A percentile compares a stretch with the other conserved stretches of the same genome.
phyloP scores from a whole-genome alignment of 768 basidiomycete species.

The Suillus bovinus region DNA sequence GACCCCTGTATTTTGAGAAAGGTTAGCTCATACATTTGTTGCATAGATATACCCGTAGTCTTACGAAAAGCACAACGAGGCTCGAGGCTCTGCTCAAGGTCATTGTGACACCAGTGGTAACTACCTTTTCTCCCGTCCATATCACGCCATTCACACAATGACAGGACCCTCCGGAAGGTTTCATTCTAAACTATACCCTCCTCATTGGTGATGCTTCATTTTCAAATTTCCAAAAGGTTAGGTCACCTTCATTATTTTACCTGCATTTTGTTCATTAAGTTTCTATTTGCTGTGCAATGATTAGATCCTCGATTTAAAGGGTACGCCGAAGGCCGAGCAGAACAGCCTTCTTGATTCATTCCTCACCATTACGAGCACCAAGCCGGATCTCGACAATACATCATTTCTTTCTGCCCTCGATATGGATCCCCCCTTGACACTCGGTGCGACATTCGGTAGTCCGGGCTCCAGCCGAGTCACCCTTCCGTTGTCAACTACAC shows the following conservation, averaged over 20 bases:
- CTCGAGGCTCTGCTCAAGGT: constrained; percentile 94
- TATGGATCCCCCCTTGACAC: constrained; percentile 80
- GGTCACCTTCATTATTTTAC: constrained; percentile 12
- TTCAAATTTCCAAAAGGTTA: constrained; percentile 96
- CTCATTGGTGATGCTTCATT: constrained; percentile 94
- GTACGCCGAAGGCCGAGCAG: constrained; percentile 83
- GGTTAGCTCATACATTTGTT: constrained; percentile 14
- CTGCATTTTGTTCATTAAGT: constrained; percentile 12
- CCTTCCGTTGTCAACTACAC: constrained; percentile 42
- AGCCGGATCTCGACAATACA: constrained; percentile 81
- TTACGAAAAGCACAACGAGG: constrained; percentile 77
- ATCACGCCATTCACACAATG: constrained; percentile 2
- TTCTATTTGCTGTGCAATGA: not conserved
- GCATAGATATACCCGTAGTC: constrained; percentile 75
- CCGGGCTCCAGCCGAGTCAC: constrained; percentile 65
- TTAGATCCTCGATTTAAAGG: constrained; percentile 93
- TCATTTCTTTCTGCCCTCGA: constrained; percentile 94
- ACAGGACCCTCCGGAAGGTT: constrained; percentile 92
- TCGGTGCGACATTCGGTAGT: constrained; percentile 57
- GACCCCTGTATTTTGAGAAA: constrained; percentile 7
- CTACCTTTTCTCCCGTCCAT: constrained; percentile 26
- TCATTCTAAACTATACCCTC: constrained; percentile 93
- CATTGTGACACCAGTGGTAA: constrained; percentile 87
- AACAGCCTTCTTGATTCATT: constrained; percentile 91
- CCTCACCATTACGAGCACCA: constrained; percentile 89